Evolutionary conservation across 331 rosid species (phyloP).

Genomic region (Malus hybrid): DNA sequence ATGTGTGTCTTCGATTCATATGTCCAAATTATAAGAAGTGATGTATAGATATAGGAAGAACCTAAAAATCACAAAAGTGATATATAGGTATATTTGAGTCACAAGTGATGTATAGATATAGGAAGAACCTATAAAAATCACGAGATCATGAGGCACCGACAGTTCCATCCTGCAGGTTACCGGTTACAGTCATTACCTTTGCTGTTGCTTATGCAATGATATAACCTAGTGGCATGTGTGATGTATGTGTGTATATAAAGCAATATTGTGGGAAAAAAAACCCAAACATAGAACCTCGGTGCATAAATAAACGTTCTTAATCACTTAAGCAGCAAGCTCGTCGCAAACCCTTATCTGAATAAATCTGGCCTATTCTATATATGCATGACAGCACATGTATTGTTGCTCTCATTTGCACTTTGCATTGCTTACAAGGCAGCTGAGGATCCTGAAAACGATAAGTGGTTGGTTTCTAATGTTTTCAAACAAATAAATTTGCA

Average conservation of each 20-base stretch:
- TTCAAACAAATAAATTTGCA: neutral
- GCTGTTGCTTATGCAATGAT: neutral
- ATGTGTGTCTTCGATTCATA: too few species aligned
- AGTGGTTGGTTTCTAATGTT: neutral
- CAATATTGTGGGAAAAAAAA: too few species aligned
- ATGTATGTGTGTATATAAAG: too few species aligned
- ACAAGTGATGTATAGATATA: neutral
- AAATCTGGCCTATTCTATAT: neutral
- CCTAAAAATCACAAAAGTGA: too few species aligned
- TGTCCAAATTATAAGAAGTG: too few species aligned
- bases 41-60: too few species aligned
- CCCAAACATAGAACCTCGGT: fast-evolving
- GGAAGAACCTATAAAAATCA: neutral
- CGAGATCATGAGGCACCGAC: neutral
- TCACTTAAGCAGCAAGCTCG: neutral
- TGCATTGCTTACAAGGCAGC: neutral
- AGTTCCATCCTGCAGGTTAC: neutral
- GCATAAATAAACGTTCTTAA: too few species aligned
- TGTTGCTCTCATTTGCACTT: neutral
- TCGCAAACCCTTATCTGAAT: neutral
- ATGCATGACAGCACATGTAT: too few species aligned
- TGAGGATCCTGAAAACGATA: neutral
- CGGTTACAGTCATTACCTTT: neutral
- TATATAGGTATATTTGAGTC: neutral
- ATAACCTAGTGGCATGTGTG: too few species aligned